Evolutionary conservation across 331 rosid genomes (phyloP), one percentile per base, ranked within the genome.

Genomic region (Malus hybrid): DNA sequence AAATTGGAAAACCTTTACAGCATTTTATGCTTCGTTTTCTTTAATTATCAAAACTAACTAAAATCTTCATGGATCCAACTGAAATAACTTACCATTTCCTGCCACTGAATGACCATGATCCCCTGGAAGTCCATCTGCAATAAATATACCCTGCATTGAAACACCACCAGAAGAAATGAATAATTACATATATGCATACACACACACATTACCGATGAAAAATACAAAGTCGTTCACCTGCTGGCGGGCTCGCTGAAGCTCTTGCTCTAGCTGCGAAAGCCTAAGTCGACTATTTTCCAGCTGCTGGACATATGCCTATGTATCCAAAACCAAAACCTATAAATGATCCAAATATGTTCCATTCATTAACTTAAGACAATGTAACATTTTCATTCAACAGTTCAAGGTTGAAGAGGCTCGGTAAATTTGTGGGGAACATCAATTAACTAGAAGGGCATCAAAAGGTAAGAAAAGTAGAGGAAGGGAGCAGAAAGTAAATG

Each of bases 301-400:
- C 81, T 90, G 93, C 78, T 88, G 92, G 62, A 92, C 93, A 83
- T 92, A 90, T 33, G 96, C 97, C 96, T 90, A 52, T 52, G 57
- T 6, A 85, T 81, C 85, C 68, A 76, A 87, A 88, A 83, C 77
- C 87, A 85, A 85, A 85, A 76, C 85, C 83, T 74, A 79, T 77
- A 70, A 85, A 83, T 81, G 66, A 82, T 67, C 86, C 83, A 85
- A 82, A 73, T 78, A 80, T 78, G 52, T 79, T 80, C 57, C 70
- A 66, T 76, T 78, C 82, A 78, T 73, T 65, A 84, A 71, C 72
- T 55, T 73, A 70, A 78, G 61, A 55, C 18, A 27, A 39, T 3
- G 52, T 5, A 57, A 11, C 46, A 42, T 60, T 31, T 80, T 14
- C 57, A 65, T 67, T 56, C 57, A 68, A 59, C 55, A 68, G 24